Base-by-base conservation (phyloP, 441 rosid species). In the Lepidium campestre region DNA sequence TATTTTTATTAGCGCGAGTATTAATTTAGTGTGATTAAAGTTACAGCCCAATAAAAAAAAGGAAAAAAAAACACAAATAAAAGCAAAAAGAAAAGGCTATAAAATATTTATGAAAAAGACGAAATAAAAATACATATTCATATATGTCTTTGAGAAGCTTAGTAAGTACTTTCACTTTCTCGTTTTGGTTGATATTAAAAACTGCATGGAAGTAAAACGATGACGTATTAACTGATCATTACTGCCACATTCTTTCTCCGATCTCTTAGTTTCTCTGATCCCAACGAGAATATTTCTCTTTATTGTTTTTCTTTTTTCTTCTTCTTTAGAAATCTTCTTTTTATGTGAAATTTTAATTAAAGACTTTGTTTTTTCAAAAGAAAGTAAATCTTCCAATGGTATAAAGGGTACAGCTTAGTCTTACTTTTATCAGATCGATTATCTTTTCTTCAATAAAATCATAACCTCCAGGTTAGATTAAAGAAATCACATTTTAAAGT, bases 231-330 rank as follows among this genome's bases (percentile, higher is more conserved):
- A 48, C 77, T 67, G 73, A 74, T 74, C 60, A 74, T 74, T 74
- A 70, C 77, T 67, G 73, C 73, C 68, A 74, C 77, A 74, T 74
- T 68, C 77, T 74, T 74, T 73, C 73, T 62, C 77, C 57, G 73
- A 74, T 74, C 73, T 74, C 77, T 62, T 67, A 62, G 77, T 74
- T 66, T 74, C 73, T 68, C 77, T 67, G 77, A 74, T 74, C 77
- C 77, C 77, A 68, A 74, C 58, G 73, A 74, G 73, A 74, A 74
- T 74, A 74, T 62, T 55, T 62, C 73, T 67, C 77, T 74, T 73
- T 73, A 66, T 54, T 60, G 72, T 39, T 67, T 61, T 73, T 54
- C 58, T 54, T 74, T 67, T 48, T 55, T 29, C 2, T 29, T 18
- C 29, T 74, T 44, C 68, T 74, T 62, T 74, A 67, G 46, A 60